These are phyloP conservation scores for Sclerotinia trifoliorum DNA, from an alignment of 2,329 filamentous ascomycete species.

Conservation along the genomic window DNA sequence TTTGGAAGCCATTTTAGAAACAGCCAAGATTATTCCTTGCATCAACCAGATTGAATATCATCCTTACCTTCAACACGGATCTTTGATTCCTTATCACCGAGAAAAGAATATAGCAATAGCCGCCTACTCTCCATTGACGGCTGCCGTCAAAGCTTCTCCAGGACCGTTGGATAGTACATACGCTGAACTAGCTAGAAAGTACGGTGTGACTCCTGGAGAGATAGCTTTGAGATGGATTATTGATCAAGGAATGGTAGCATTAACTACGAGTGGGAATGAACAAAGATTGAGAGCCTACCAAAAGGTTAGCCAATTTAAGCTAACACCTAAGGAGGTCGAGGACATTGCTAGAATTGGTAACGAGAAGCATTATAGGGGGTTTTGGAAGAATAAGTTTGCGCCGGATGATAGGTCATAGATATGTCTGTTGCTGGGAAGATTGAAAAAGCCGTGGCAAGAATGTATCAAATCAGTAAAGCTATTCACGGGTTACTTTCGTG, in stretches of 20 bases:
- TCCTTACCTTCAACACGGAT: constrained; percentile 68
- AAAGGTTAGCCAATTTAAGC: constrained; percentile 54
- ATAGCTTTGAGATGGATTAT: constrained; percentile 59
- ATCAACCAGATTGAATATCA: constrained; percentile 83
- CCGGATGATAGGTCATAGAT: constrained; percentile 50
- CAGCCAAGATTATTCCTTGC: constrained; percentile 61
- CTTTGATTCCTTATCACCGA: constrained; percentile 57
- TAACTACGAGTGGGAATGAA: constrained; percentile 61
- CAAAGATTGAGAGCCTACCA: constrained; percentile 56
- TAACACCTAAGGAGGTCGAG: constrained; percentile 58
- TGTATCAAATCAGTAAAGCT: not conserved
- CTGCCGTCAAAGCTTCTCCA: constrained; percentile 48
- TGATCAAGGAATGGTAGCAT: constrained; percentile 56
- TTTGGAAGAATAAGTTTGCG: constrained; percentile 55
- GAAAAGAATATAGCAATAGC: constrained; percentile 56
- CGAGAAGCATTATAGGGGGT: constrained; percentile 61
- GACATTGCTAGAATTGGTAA: constrained; percentile 55
- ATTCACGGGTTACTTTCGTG: no score
- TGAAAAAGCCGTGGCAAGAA: not conserved
- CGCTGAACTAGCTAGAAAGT: constrained; percentile 54
- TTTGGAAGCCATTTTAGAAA: constrained; percentile 55
- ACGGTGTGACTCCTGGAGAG: constrained; percentile 55
- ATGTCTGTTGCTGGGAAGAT: not conserved
- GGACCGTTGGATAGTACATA: constrained; percentile 56
- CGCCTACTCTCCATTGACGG: constrained; percentile 57